Evolutionary conservation across 2,329 filamentous ascomycete genomes (phyloP), one percentile per base, ranked within the genome.

Genomic region (Aspergillus pseudoterreus): DNA sequence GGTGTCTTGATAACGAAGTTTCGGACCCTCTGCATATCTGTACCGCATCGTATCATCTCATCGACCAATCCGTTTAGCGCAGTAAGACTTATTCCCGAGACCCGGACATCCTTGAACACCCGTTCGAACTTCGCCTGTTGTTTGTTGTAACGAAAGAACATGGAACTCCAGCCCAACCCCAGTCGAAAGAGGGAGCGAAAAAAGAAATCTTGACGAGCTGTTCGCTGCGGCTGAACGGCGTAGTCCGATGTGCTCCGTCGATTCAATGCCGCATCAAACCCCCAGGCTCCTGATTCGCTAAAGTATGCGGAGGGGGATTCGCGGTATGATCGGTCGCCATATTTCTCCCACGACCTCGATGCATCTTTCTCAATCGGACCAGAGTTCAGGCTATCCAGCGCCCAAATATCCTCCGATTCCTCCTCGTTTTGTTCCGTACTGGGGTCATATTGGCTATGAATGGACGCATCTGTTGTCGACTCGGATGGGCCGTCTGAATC

Each of bases 41-140:
- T 69, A 17, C 72, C 72, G 45, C 70, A 73, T 41, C 59, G 61
- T 10, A 71, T 45, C 15, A 74, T 54, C 24, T 63, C 60, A 15
- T 65, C 51, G 32, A 64, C 60, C 30, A 71, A 45, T 5, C 59
- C 60, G 42, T 70, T 61, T 10, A 78, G 67, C 19, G 73, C 66
- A 19, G 62, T 54, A n/a, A 73, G 63, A 54, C 78, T 82, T 32
- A 76, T 63, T 2, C 82, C 82, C 2, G 77, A 77, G 27, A 81
- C 68, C 2, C 77, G 69, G 1, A 77, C 68, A 48, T 77, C 67
- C 4, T 69, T 60, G 33, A 80, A 64, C 4, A 67, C 66, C 36
- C 69, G 72, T 36, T 71, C 67, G 47, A 77, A 76, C n/a, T 46
- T 59, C 17, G 54, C 60, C 4, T 58, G 59, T 43, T 63, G 53